These are phyloP conservation scores for Fusarium cicatricum DNA, from an alignment of 2,329 filamentous ascomycete species.

Conservation along the genomic window DNA sequence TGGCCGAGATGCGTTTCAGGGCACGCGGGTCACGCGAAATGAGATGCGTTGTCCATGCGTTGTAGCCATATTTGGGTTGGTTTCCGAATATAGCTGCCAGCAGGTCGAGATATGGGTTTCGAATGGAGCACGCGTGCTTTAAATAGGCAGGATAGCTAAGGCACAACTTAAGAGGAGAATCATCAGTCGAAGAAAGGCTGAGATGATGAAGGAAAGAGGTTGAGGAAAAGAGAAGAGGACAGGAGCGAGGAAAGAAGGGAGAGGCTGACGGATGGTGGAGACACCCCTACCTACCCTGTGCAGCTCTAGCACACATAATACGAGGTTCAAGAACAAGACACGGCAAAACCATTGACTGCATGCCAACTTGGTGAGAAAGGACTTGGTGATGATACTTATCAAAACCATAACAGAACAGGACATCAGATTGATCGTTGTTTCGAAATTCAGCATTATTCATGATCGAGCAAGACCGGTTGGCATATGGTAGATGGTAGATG, in stretches of 20 bases:
- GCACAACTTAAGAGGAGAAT: neutral
- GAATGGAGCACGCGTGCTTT: neutral
- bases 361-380: too few species aligned
- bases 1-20: constrained; percentile 22
- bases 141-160: neutral
- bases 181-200: neutral
- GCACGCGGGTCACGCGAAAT: constrained; percentile 9
- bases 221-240: neutral
- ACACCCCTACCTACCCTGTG: constrained; percentile 20
- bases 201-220: neutral
- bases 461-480: too few species aligned
- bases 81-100: constrained; percentile 19
- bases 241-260: constrained; percentile 4
- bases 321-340: neutral
- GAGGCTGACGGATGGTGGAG: constrained; percentile 19
- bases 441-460: too few species aligned
- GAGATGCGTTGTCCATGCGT: constrained; percentile 12
- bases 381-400: too few species aligned
- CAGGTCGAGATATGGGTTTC: neutral
- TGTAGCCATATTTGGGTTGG: constrained; percentile 3
- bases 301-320: constrained; percentile 2
- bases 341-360: too few species aligned
- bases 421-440: too few species aligned
- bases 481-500: too few species aligned
- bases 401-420: too few species aligned